A percentile compares a stretch with the other conserved stretches of the same genome.
Conservation (phyloP, 176 grass and related monocot species). For the Leersia perrieri region DNA sequence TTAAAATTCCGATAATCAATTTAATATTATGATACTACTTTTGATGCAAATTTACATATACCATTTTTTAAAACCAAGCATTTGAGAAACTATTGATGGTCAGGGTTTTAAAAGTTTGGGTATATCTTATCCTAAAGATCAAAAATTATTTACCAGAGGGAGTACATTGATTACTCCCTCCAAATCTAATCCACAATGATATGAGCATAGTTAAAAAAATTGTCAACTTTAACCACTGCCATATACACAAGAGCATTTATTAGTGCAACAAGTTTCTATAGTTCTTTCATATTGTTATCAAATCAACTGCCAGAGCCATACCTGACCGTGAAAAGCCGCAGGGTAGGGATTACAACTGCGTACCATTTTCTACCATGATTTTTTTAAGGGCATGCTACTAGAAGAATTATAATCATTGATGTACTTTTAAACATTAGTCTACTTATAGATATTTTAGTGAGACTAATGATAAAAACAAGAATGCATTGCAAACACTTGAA, state of each 20-base stretch:
- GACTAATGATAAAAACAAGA: not conserved
- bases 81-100: too few species aligned
- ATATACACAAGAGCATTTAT: not conserved
- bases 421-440: constrained; percentile 1
- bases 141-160: too few species aligned
- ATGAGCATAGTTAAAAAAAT: constrained; percentile 12
- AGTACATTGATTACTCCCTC: not conserved
- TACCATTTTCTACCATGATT: not conserved
- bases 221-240: not conserved
- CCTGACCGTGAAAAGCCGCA: not conserved
- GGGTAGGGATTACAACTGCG: not conserved
- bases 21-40: too few species aligned
- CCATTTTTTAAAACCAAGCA: too few species aligned
- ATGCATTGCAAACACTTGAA: not conserved
- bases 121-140: too few species aligned
- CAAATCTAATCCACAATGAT: constrained; percentile 12
- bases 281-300: not conserved
- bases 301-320: not conserved
- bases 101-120: too few species aligned
- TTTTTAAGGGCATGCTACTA: not conserved
- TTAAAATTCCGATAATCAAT: too few species aligned
- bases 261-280: not conserved
- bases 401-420: not conserved
- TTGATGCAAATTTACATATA: too few species aligned
- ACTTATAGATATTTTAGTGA: too few species aligned